Percentiles rank a stretch among this genome's conserved stretches.
These are phyloP conservation scores for Salicornia ramosissima DNA, from an alignment of 148 eudicot genomes.

Conservation along the genomic window DNA sequence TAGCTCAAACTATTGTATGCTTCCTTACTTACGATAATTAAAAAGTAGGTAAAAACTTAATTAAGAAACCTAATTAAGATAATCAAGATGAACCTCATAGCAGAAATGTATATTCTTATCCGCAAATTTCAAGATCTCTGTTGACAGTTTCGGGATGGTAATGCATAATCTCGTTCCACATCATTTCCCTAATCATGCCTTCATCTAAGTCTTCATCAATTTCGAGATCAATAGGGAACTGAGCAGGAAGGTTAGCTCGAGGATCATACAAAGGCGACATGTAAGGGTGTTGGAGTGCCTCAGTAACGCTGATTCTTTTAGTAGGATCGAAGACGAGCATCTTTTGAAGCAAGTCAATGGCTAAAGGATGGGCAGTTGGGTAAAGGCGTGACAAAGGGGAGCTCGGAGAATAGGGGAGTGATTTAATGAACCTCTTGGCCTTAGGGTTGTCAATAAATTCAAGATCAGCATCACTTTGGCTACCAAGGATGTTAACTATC, in stretches of 20 bases:
- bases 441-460: slow-evolving; percentile 59
- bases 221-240: slow-evolving; percentile 53
- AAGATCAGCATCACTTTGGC: slow-evolving; percentile 49
- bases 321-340: slow-evolving; percentile 64
- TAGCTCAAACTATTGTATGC: slow-evolving; percentile 33
- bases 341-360: slow-evolving; percentile 56
- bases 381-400: slow-evolving; percentile 44
- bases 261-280: slow-evolving; percentile 61
- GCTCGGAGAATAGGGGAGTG: slow-evolving; percentile 49
- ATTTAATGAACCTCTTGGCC: slow-evolving; percentile 43
- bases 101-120: slow-evolving; percentile 9
- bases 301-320: slow-evolving; percentile 60
- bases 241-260: slow-evolving; percentile 45
- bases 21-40: slow-evolving; percentile 21
- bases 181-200: slow-evolving; percentile 55
- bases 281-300: slow-evolving; percentile 66
- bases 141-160: slow-evolving; percentile 52
- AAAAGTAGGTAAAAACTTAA: slow-evolving; percentile 12
- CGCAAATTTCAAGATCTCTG: slow-evolving; percentile 25
- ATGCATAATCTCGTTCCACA: slow-evolving; percentile 65
- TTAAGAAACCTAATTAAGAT: slow-evolving; percentile 11
- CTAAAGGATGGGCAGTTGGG: slow-evolving; percentile 58
- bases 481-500: slow-evolving; percentile 57
- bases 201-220: slow-evolving; percentile 56
- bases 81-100: slow-evolving; percentile 17